Evolutionary conservation across 2,329 filamentous ascomycete genomes (phyloP), one percentile per base, ranked within the genome.

Genomic region (Cercospora janseana): DNA sequence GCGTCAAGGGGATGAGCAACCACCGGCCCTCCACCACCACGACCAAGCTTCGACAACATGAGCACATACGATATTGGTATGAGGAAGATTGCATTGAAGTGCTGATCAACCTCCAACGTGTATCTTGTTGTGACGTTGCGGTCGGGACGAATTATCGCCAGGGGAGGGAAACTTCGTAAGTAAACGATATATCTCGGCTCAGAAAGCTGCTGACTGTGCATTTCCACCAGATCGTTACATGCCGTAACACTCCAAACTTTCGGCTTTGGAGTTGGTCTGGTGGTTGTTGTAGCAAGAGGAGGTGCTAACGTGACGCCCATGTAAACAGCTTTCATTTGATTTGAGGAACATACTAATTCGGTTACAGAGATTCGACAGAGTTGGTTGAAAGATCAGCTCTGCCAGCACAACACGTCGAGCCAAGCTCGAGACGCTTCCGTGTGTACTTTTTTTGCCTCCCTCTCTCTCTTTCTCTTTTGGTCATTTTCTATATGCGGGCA

Each of bases 51-150:
- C 15, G 15, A 52, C 37, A 29, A 34, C 35, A 29, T 23, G 27
- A 12, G 47, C 12, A 55, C 37, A 26, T 40, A 37, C 29, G 23
- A 46, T 37, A 46, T 46, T 16, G 28, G 43, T 46, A 46, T 32
- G 29, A 26, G 42, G 29, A 34, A 12, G 43, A 4, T 46, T 46
- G 43, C 29, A 46, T 37, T 12, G n/a, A 46, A 35, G 8, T 46
- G 28, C 43, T 35, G 43, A 46, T 27, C 43, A 46, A 46, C 29
- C 43, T 46, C 43, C 6, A 35, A 26, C 13, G 15, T 34, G 12
- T 37, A 46, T 37, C 43, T 46, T 27, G 29, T 35, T 27, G 37
- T 41, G 23, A 35, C 20, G 48, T 43, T 32, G 49, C 20, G 40
- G 38, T 38, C 47, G 38, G 42, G 50, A 23, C 27, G 27, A 50